Base-by-base conservation (phyloP, 2,329 filamentous ascomycete species). In the Exophiala lecanii-corni region DNA sequence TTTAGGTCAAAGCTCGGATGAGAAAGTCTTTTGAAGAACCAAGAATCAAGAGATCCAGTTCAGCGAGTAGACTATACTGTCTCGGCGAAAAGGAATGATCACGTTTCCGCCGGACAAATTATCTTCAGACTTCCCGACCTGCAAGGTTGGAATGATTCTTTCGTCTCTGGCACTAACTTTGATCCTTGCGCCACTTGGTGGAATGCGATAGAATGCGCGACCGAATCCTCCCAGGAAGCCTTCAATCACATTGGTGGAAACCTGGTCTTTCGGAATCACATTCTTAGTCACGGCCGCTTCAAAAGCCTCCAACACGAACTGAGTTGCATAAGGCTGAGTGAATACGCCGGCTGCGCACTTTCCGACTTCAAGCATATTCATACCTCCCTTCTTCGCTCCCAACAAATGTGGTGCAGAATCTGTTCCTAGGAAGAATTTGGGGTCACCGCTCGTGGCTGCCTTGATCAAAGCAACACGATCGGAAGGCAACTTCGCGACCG, bases 401-500 rank as follows among this genome's bases (percentile, higher is more conserved):
- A 70, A 62, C 6, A 74, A 71, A 61, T 82, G 79, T 59, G 85
- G 84, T n/a, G 84, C 84, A 10, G 74, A 80, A 61, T 88, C 84
- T n/a, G 73, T 80, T 18, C 69, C 82, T 16, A 91, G 78, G 64
- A 84, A 84, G 64, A 83, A 83, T 51, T 78, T 79, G 2, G 72
- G 65, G 26, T 75, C 65, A 15, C 76, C 75, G 15, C 69, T 71
- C 1, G 66, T 66, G 2, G 73, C 77, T 1, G 80, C 76, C 33
- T 77, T 73, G 39, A 94, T 65, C 30, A 94, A 72, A 4, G 86
- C 85, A 39, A 82, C 76, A 4, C 88, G 76, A 58, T 89, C 82
- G 12, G 73, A 76, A 0, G 86, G 81, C 25, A 78, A 81, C 70
- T 86, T 86, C 38, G 83, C 79, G 21, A 85, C 78, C 4, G 82